Base-by-base conservation (phyloP, 129 eudicot species). In the Dittrichia graveolens region DNA sequence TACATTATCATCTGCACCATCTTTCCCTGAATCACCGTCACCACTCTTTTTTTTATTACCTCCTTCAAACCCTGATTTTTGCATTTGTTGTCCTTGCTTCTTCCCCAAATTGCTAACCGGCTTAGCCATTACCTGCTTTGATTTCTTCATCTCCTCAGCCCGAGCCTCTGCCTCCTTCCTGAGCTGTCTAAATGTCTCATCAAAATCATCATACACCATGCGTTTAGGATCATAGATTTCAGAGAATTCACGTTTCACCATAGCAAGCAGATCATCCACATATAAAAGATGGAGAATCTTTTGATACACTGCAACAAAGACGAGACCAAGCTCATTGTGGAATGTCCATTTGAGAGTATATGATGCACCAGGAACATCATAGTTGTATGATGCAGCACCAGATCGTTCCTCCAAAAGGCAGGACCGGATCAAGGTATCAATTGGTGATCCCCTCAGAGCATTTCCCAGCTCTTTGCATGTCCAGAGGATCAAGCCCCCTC, bases 401-500 rank as follows among this genome's bases (percentile, higher is more conserved):
- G 96, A 90, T 69, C 99, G 79, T 40, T 95, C 99, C 85, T 95
- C 99, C 84, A 95, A 79, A 63, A 95, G 94, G 77, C 99, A 95
- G 5, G 96, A 93, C 12, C 96, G 67, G 67, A 93, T 93, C 76
- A 93, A 66, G 55, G 96, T 78, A 47, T 93, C 96, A 57, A 93
- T 87, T 1, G 96, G 96, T 0, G 95, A 89, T 3, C 99, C 97
- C 76, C 86, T 83, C 13, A 95, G 82, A 47, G 97, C 99, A 75
- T 95, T 86, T 56, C 97, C 95, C 19, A 95, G 85, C 85, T 95
- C 97, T 60, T 88, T 90, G 80, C 99, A 95, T 1, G 97, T 88
- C 99, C 99, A 95, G 89, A 95, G 97, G 88, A 95, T 90, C 59
- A 95, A 76, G 4, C 99, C 99, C 63, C 98, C 98, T 76, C 98